Base-by-base conservation (phyloP, 1,284 basidiomycete species). In the Athelia psychrophila region DNA sequence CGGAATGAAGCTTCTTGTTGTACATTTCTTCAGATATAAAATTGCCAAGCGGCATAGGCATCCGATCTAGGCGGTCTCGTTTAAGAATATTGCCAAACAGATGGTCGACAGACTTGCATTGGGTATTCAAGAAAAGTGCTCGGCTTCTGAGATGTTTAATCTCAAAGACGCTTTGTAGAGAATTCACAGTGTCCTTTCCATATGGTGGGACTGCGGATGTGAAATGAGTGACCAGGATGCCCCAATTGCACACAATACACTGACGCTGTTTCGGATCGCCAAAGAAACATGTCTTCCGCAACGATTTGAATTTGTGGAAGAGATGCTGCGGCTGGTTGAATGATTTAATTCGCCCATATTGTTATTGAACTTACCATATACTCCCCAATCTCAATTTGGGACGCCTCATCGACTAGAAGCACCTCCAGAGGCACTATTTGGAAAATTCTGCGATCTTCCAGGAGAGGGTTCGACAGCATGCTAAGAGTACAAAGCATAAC, bases 21-120 rank as follows among this genome's bases (percentile, higher is more conserved):
- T 83, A 82, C 2, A 81, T 69, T 19, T 60, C 46, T 12, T 54
- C 40, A 0, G 79, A 80, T 40, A 81, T 77, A 57, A 80, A 82
- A 2, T 64, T 16, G 3, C 77, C 78, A 2, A 81, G 59, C 0
- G 70, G 69, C 2, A 62, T 58, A 1, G 80, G 80, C 75, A 83
- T 77, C 1, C 80, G 73, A 60, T 77, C 77, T 81, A 36, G 2
- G 45, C 22, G 47, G 6, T 15, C 33, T 38, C 53, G 25, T 51
- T 27, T 47, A 23, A 1, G 19, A 16, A 19, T 2, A 51, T 38
- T 48, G n/a, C 42, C 23, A 52, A 27, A 5, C 20, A 42, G 19
- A 20, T 44, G 35, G 19, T 45, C 22, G 13, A 2, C 13, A 23
- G 23, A 51, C 69, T 23, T 59, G 78, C 76, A 80, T 60, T 77